Base-by-base conservation (phyloP, 1,284 basidiomycete species). In the Xerocomus amazonicus region DNA sequence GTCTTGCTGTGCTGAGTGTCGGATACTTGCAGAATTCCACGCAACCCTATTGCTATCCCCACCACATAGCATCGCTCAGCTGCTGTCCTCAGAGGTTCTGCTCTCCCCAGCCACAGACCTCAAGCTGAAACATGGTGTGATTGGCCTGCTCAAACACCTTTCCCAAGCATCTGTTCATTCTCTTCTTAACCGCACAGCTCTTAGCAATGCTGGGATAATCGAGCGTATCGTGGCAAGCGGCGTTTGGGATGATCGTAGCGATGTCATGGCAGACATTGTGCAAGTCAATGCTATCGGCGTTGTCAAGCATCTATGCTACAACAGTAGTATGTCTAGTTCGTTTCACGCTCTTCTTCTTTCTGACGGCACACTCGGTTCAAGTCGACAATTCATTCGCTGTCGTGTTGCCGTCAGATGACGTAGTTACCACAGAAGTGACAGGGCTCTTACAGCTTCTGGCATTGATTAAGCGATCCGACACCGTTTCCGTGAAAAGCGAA, bases 271-370 rank as follows among this genome's bases (percentile, higher is more conserved):
- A 10, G 87, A 90, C 48, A 79, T 90, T 10, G 83, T 98, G 0
- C 96, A 98, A 69, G 78, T 93, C 26, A 86, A 84, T 42, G 90
- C 91, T 0, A 88, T 97, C 38, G 92, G 91, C 0, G 77, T 94
- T 14, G 79, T 90, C 28, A 97, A 97, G 70, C 90, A 97, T 62
- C 75, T 98, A 49, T 92, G 89, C 64, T 83, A 80, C 52, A 79
- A 78, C 33, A 84, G 81, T 60, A 73, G 92, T 93, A 61, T 60
- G 81, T 69, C 27, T 35, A 5, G 12, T 34, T 59, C 59, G n/a
- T 39, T 44, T 17, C 16, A 14, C 19, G 19, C 37, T 45, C 41
- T 8, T 8, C 17, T 39, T 57, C 19, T 23, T 41, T 12, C 42
- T 57, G 17, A 61, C 31, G 19, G 43, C 28, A 36, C 38, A 36